phyloP scores from a whole-genome alignment of 129 eudicot species.

The Scalesia atractyloides region DNA sequence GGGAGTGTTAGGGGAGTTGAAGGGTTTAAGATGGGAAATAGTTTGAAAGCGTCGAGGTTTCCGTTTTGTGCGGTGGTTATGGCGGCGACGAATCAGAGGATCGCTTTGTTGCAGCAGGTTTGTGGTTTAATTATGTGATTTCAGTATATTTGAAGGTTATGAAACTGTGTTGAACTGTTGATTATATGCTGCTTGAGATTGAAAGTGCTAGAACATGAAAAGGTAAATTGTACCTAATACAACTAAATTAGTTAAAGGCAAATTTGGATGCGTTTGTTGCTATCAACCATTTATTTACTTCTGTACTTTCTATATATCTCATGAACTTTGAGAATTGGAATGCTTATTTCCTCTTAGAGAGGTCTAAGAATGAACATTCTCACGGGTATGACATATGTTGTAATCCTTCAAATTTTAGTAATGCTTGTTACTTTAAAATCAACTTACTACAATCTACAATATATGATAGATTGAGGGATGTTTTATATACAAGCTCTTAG shows the following conservation, averaged over 20 bases:
- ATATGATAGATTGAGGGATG: neutral
- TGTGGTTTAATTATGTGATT: neutral
- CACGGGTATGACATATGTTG: neutral
- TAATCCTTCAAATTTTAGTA: neutral
- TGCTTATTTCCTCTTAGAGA: neutral
- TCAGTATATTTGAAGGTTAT: neutral
- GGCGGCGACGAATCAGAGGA: constrained; percentile 88
- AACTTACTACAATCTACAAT: neutral
- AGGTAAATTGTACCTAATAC: neutral
- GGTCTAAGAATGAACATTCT: neutral
- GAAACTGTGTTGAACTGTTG: neutral
- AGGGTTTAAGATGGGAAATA: constrained; percentile 94
- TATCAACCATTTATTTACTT: neutral
- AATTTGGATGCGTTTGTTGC: neutral
- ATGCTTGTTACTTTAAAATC: neutral
- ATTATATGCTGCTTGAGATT: neutral
- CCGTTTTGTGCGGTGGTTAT: constrained; percentile 90
- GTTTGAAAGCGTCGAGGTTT: constrained; percentile 83
- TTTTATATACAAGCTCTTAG: neutral
- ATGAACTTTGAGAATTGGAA: neutral
- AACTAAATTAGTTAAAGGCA: neutral
- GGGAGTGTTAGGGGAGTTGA: constrained; percentile 76
- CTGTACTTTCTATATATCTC: neutral
- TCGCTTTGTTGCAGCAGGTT: constrained; percentile 84
- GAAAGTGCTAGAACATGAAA: neutral